phyloP scores from a whole-genome alignment of 2,329 filamentous ascomycete genomes.

The Paecilomyces variotii region DNA sequence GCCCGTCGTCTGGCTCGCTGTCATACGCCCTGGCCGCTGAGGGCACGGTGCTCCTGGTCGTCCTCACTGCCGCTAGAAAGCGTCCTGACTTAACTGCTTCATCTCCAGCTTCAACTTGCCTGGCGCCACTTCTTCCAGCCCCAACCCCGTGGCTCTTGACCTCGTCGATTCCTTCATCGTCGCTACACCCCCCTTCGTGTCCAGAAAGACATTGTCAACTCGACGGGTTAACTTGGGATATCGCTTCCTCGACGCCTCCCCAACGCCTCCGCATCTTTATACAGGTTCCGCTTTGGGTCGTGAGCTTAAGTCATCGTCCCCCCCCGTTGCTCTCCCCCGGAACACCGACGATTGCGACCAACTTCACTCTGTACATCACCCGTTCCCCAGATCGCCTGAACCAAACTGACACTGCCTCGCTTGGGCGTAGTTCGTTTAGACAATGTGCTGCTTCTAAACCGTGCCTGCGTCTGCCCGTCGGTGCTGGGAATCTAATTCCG shows the following conservation, averaged over 20 bases:
- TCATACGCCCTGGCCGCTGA: not conserved
- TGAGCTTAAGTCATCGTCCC: not conserved
- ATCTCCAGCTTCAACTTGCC: not conserved
- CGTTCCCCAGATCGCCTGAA: not conserved
- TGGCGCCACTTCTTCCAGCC: slow-evolving; percentile 16
- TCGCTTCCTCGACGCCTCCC: not conserved
- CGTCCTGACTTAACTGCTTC: not conserved
- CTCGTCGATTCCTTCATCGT: slow-evolving; percentile 3
- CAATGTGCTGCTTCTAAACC: slow-evolving; percentile 8
- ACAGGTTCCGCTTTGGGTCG: not conserved
- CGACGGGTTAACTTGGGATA: not conserved
- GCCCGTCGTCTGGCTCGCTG: not conserved
- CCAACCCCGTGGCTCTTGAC: slow-evolving; percentile 18
- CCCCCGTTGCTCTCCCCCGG: not conserved
- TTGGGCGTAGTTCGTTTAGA: not conserved
- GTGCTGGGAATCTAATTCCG: slow-evolving; percentile 5
- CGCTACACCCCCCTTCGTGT: not conserved
- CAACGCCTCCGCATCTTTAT: not conserved
- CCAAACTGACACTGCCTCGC: not conserved
- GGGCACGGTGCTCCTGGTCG: not conserved
- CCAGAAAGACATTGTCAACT: not conserved
- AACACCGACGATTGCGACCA: not conserved
- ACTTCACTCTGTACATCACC: not conserved
- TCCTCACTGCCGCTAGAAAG: not conserved
- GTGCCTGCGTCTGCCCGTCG: slow-evolving; percentile 5